Evolutionary conservation across 2,329 filamentous ascomycete genomes (phyloP), one percentile per base, ranked within the genome.

Genomic region (Talaromyces sp.): DNA sequence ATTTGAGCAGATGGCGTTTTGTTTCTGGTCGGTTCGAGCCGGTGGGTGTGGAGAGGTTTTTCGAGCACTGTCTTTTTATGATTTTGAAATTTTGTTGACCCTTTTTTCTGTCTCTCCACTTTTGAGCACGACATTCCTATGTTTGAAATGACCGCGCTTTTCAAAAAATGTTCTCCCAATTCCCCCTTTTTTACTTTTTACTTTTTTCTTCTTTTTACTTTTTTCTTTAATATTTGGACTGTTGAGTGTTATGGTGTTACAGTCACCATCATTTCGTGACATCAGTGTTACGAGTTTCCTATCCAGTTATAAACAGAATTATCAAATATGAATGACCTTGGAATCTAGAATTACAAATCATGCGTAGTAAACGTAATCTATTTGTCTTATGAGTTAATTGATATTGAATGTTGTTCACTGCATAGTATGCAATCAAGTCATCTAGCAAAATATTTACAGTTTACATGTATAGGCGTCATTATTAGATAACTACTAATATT

Each of bases 1-100:
- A 53, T 53, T 53, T 53, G 49, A 53, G 49, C 49, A 27, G 27
- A n/a, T 53, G 49, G 49, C 49, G 49, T 53, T 53, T 22, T 53
- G 8, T 30, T 53, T 30, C 22, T 27, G 27, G 49, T 30, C 4
- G 25, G 49, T 47, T n/a, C 22, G 44, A 47, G 19, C 19, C 11
- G 27, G 49, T 53, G 17, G 49, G 22, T n/a, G 49, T 32, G 25
- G 27, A 53, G 49, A 30, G 25, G 49, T 13, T 53, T 53, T 53
- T 30, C 49, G 25, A 28, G 44, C 49, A 30, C 27, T 19, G 49
- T 53, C 49, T 30, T 27, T 52, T 53, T 53, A 19, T 27, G 17
- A n/a, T 53, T 53, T 52, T 53, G 49, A 28, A 9, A 19, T 28
- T 53, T 30, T 6, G 15, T 22, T 30, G 11, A 15, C 25, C 22